These are phyloP conservation scores for Austroboletus sp. DNA, from an alignment of 1,284 basidiomycete species.

Conservation along the genomic window DNA sequence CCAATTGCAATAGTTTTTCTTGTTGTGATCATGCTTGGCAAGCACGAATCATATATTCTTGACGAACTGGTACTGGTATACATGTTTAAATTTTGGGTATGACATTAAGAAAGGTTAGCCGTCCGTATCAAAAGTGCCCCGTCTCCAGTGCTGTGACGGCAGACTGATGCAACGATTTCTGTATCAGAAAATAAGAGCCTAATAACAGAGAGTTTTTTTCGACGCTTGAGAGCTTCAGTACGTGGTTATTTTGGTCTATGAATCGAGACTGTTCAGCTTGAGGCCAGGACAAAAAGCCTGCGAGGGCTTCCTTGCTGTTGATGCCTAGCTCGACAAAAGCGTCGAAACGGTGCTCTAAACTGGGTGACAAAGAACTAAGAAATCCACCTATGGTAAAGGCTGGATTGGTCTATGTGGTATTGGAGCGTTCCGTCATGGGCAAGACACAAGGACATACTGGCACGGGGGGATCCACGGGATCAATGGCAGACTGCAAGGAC, in stretches of 20 bases:
- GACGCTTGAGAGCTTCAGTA: constrained; percentile 20
- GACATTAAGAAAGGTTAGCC: background rate
- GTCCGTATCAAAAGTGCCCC: background rate
- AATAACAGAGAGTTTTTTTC: constrained; percentile 17
- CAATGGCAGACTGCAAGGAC: background rate
- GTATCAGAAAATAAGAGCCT: constrained; percentile 4
- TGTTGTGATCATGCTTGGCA: constrained; percentile 22
- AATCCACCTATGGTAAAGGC: constrained; percentile 13
- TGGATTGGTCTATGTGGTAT: background rate
- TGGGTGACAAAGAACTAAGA: constrained; percentile 20
- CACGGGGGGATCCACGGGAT: background rate
- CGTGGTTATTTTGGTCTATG: constrained; percentile 8
- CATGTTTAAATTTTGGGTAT: background rate
- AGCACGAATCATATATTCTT: constrained; percentile 19
- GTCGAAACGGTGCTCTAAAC: constrained; percentile 16
- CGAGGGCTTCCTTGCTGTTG: constrained; percentile 17
- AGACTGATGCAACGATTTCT: constrained; percentile 4
- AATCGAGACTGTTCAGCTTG: constrained; percentile 13
- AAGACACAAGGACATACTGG: background rate
- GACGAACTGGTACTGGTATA: background rate
- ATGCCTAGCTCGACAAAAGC: constrained; percentile 23
- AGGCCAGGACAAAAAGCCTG: constrained; percentile 22
- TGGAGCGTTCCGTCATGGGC: background rate
- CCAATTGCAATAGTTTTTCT: constrained; percentile 23
- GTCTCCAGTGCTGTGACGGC: too few species aligned